Evolutionary conservation across 352 stramenopile genomes (phyloP), one percentile per base, ranked within the genome.

Genomic region (Phytophthora hybrid): DNA sequence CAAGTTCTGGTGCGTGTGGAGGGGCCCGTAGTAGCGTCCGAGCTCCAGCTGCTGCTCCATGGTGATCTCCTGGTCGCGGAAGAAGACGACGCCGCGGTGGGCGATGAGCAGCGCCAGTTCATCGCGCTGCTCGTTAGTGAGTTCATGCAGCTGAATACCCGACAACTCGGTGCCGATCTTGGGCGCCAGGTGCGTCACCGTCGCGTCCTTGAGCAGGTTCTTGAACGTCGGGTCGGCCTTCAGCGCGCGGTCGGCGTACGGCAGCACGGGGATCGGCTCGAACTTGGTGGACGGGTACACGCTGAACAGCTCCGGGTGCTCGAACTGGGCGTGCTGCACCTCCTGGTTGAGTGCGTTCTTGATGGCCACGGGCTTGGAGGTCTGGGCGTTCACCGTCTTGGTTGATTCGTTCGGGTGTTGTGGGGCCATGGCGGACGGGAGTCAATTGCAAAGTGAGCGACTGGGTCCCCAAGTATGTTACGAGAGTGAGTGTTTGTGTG

Each of bases 131-230:
- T 10, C 51, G 13, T 21, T 23, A 6, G 51, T 21, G 21, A 57
- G 51, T 5, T 57, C 51, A 14, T 57, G 51, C 3, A 57, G 51
- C 26, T 57, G 51, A 11, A 57, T 21, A 6, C 51, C 51, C 23
- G 51, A 57, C 51, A 57, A 5, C 13, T 57, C 51, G 11, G 51
- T 57, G 51, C 23, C 51, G 23, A 57, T 57, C 26, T 57, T 57
- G 11, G 51, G 51, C 51, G 51, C 51, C 51, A 37, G 11, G 23
- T 57, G 51, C 4, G 23, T 57, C 51, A 57, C 51, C 4, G 51
- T 57, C 21, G 51, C 51, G 51, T 57, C 23, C 51, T 57, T 21
- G 51, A 57, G 51, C 51, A 57, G 26, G 51, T 57, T 57, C 21
- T 37, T 34, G 51, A 57, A 57, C 51, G 51, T 57, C 23, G 51